Evolutionary conservation across 805 yeast genomes (phyloP).

Genomic region (Candida cerambycidarum): DNA sequence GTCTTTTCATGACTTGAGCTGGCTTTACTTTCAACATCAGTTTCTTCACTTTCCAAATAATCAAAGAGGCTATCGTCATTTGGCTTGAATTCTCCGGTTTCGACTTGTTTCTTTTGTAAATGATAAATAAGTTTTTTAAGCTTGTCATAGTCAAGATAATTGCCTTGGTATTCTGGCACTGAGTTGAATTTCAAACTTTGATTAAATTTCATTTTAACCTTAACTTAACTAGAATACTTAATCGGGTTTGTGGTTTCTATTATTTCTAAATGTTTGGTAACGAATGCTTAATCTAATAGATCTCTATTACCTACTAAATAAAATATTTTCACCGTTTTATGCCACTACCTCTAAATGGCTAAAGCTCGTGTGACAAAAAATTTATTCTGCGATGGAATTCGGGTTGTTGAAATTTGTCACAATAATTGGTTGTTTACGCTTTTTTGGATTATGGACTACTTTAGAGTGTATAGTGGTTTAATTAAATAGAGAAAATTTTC

Average conservation of each 20-base stretch:
- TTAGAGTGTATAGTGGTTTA: no score
- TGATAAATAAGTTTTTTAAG: slow-evolving; percentile 57
- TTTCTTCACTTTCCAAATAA: slow-evolving; percentile 1
- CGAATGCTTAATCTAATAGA: no score
- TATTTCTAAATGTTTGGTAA: no score
- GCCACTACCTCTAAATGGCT: slow-evolving; percentile 10
- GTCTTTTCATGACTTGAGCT: neutral
- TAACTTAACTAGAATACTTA: no score
- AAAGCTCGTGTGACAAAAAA: slow-evolving; percentile 15
- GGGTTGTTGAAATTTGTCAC: slow-evolving; percentile 1
- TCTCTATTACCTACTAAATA: no score
- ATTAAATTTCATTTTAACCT: slow-evolving; percentile 43
- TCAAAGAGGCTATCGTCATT: slow-evolving; percentile 1
- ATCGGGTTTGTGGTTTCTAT: no score
- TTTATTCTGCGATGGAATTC: slow-evolving; percentile 6
- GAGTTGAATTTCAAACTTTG: slow-evolving; percentile 51
- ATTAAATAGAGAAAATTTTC: no score
- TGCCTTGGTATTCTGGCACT: slow-evolving; percentile 55
- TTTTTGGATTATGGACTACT: neutral
- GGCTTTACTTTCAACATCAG: neutral
- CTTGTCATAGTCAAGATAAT: slow-evolving; percentile 45
- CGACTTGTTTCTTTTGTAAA: slow-evolving; percentile 44
- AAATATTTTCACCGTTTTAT: slow-evolving; percentile 1
- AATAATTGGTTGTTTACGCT: slow-evolving; percentile 1
- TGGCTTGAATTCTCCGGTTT: slow-evolving; percentile 13